Evolutionary conservation across 108 stramenopile genomes (phyloP).

Genomic region (Schizochytrium sp.): DNA sequence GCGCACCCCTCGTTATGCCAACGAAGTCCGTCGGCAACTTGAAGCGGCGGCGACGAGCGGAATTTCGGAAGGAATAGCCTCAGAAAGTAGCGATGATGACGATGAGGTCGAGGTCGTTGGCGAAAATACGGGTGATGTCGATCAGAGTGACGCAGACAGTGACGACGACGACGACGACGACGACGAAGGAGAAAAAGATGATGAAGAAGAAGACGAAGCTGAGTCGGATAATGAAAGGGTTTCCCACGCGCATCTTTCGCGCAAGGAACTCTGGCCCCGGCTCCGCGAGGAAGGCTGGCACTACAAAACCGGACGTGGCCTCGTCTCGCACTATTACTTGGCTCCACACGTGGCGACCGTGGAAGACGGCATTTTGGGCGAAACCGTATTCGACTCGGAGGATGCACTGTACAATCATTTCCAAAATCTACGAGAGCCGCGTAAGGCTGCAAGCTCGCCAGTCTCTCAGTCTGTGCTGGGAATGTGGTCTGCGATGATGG

Average conservation of each 20-base stretch:
- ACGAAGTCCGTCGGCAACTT: background rate
- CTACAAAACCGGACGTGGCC: background rate
- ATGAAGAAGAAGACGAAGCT: background rate
- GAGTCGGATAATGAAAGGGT: background rate
- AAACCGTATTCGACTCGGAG: background rate
- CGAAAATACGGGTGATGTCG: background rate
- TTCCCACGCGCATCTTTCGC: too few species aligned
- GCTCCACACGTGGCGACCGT: background rate
- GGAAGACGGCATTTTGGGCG: background rate
- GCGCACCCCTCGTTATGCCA: background rate
- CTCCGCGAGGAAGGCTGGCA: background rate
- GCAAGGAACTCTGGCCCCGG: too few species aligned
- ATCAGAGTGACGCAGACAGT: background rate
- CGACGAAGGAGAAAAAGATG: background rate
- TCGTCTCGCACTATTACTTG: background rate
- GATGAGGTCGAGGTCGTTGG: too few species aligned
- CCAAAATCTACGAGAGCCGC: background rate
- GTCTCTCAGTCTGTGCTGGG: background rate
- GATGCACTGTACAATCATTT: background rate
- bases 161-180: background rate
- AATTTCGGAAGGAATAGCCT: too few species aligned
- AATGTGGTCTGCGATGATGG: background rate
- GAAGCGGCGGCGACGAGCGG: background rate
- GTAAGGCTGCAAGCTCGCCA: background rate
- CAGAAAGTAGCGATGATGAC: too few species aligned